A percentile compares a stretch with the other conserved stretches of the same genome.
Conservation (phyloP, 768 basidiomycete species). For the Phaffia tasmanica region DNA sequence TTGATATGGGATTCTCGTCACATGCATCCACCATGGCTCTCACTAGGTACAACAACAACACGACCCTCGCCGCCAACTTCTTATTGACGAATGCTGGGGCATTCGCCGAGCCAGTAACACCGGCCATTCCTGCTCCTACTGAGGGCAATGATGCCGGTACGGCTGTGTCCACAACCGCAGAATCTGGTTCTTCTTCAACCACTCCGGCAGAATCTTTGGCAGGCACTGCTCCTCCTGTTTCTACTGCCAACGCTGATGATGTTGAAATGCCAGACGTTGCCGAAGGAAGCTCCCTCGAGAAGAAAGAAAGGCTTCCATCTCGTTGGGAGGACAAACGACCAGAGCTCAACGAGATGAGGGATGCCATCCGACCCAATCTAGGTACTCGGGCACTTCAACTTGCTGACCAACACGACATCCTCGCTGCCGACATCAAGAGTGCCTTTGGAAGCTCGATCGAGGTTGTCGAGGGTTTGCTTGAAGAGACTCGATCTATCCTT, state of each 20-base stretch:
- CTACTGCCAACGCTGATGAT: neutral
- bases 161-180: conserved; percentile 28
- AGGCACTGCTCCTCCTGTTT: neutral
- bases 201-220: neutral
- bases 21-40: conserved; percentile 75
- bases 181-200: conserved; percentile 1
- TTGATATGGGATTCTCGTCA: conserved; percentile 96
- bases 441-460: conserved; percentile 59
- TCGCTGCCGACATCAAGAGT: conserved; percentile 76
- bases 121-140: conserved; percentile 41
- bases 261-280: conserved; percentile 11
- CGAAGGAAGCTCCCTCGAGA: conserved; percentile 16
- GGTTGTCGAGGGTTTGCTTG: conserved; percentile 60
- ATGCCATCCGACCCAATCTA: conserved; percentile 54
- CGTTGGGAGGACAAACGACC: conserved; percentile 41
- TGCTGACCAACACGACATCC: conserved; percentile 72
- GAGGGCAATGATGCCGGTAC: conserved; percentile 41
- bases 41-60: conserved; percentile 71
- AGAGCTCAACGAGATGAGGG: conserved; percentile 54
- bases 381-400: conserved; percentile 61
- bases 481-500: conserved; percentile 59
- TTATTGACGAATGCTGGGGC: conserved; percentile 72
- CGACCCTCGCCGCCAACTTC: conserved; percentile 75
- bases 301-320: conserved; percentile 2
- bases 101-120: conserved; percentile 37